Evolutionary conservation across 2,329 filamentous ascomycete genomes (phyloP), one percentile per base, ranked within the genome.

Genomic region (Ophiosphaerella korrae): DNA sequence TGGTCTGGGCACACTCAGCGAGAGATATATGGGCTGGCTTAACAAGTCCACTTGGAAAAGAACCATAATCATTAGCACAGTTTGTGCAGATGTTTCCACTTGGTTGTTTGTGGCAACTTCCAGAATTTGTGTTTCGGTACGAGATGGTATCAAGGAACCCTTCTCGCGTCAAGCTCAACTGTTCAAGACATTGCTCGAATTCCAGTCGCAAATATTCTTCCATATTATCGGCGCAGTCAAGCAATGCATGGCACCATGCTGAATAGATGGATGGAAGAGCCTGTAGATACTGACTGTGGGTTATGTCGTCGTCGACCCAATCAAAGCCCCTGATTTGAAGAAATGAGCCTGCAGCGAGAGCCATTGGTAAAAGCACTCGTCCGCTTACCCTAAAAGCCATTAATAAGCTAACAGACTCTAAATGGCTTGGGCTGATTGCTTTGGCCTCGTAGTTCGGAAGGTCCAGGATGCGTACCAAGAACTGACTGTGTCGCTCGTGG

Each of bases 251-350:
- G 7, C 53, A 59, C 53, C 53, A 59, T n/a, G 56, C 48, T 38
- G 45, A 38, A n/a, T 59, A 59, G 3, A 57, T 48, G 13, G n/a
- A 46, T 1, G 56, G 56, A 5, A 52, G 34, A 5, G 48, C 48
- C 29, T 55, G 48, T 21, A 59, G 16, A 7, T 42, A 57, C 11
- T 57, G 41, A 11, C 7, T 42, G 2, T 55, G 50, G 16, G 53
- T 33, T 12, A 59, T 31, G 21, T 49, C 26, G 34, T 59, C 56
- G 2, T 54, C 43, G 8, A 55, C 44, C 56, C 56, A 59, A 26
- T 59, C 56, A 33, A 59, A 59, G 9, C 56, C 56, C 9, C 21
- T 48, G 48, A 57, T 59, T 9, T 52, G 56, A 5, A 59, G 18
- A 18, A 59, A 57, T 9, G 56, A 51, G 5, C 56, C 56, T 21